Evolutionary conservation across 495 filamentous ascomycete species (phyloP), one percentile per base, ranked within the genome.

Genomic region (Penicilliopsis zonata): DNA sequence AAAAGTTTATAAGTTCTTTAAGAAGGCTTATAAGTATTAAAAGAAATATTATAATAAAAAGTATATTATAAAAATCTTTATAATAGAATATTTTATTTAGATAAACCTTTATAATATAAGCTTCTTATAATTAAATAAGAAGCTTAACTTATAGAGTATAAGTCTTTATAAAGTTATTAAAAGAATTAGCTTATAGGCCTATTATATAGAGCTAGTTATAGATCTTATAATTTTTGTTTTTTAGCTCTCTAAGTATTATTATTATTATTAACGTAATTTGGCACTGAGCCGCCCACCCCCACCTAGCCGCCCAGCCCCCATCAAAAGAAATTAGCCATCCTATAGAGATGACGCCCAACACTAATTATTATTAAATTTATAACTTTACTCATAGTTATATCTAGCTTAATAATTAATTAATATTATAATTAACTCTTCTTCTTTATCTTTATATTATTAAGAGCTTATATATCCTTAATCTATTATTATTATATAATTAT

Each of bases 381-480:
- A 7, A 26, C 33, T 34, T 29, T 18, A 9, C 29, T 29, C 10
- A 30, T 38, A 19, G 8, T 38, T 22, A 30, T 2, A 26, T 9
- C 26, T 14, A 25, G 28, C 13, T 31, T 31, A 30, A 32, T 13
- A 30, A 13, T 24, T 12, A 28, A 17, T 32, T 31, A 33, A 38
- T 31, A 9, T 40, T 24, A 33, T 32, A 23, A 40, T 30, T 32
- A 36, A 31, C 36, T 23, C 29, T 27, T 32, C 21, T 35, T 18
- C 22, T 30, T 46, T 30, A 46, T 23, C 14, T 31, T 35, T 34
- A 42, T 14, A 28, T 28, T 13, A 18, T 17, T 37, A 42, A 36
- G 38, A n/a, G 37, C 19, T 34, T 37, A 23, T 35, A 35, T 36
- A 17, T 13, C 22, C 34, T 31, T 40, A 31, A 14, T 17, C 36